Evolutionary conservation across 1,284 basidiomycete species (phyloP).

Genomic region (Ceratobasidium papillatum): DNA sequence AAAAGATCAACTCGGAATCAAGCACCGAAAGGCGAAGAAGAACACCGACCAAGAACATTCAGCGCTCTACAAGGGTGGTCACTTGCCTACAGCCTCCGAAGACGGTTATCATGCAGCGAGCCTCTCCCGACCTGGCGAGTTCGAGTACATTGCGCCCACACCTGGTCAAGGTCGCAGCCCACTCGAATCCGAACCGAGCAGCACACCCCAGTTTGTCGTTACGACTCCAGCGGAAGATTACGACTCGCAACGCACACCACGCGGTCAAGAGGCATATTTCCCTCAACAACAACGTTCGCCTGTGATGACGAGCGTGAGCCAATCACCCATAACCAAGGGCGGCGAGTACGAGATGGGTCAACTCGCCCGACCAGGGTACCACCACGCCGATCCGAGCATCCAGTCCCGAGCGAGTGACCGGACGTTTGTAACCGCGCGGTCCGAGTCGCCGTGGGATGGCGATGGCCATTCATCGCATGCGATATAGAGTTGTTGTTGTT

Average conservation of each 20-base stretch:
- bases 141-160: constrained; percentile 4
- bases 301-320: constrained; percentile 13
- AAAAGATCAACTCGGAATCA: constrained; percentile 81
- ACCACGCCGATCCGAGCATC: constrained; percentile 25
- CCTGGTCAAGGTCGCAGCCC: constrained; percentile 13
- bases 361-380: constrained; percentile 3
- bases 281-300: constrained; percentile 13
- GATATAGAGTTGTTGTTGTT: constrained; percentile 26
- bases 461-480: constrained; percentile 25
- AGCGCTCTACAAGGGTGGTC: constrained; percentile 1
- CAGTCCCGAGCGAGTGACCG: constrained; percentile 34
- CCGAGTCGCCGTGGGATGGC: constrained; percentile 34
- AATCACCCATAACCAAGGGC: constrained; percentile 1
- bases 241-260: constrained; percentile 11
- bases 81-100: constrained; percentile 3
- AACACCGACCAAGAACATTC: constrained; percentile 11
- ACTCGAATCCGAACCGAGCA: background rate
- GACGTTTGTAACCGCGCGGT: constrained; percentile 39
- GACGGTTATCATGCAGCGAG: constrained; percentile 14
- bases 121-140: background rate
- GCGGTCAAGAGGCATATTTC: background rate
- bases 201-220: constrained; percentile 16
- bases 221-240: constrained; percentile 20
- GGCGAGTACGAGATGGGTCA: constrained; percentile 34
- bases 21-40: constrained; percentile 18